phyloP scores from a whole-genome alignment of 2,329 filamentous ascomycete genomes.

The Aureobasidium sp. region DNA sequence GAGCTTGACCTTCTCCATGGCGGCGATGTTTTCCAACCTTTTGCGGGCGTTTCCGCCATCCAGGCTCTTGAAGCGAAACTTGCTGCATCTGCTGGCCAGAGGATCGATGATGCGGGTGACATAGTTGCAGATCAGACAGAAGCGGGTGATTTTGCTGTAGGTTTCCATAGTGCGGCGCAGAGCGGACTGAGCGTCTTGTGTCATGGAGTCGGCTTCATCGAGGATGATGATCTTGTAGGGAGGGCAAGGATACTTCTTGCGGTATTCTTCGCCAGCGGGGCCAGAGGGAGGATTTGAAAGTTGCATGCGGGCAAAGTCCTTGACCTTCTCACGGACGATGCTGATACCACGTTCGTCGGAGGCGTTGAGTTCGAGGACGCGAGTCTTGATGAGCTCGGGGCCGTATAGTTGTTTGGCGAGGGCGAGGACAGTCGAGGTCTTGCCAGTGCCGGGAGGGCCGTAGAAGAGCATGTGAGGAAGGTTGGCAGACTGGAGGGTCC shows the following conservation, averaged over 20 bases:
- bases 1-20: constrained; percentile 66
- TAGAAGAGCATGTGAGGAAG: constrained; percentile 99
- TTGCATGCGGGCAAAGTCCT: constrained; percentile 94
- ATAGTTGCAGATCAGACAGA: constrained; percentile 98
- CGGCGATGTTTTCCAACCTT: constrained; percentile 75
- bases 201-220: constrained; percentile 98
- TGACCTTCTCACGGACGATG: constrained; percentile 96
- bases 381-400: constrained; percentile 82
- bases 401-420: constrained; percentile 97
- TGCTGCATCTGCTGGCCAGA: constrained; percentile 84
- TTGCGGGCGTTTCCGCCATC: constrained; percentile 77
- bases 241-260: constrained; percentile 75
- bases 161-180: constrained; percentile 96
- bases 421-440: constrained; percentile 95
- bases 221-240: constrained; percentile 99
- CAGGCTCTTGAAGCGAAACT: constrained; percentile 95
- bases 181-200: constrained; percentile 91
- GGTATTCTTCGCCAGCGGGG: constrained; percentile 53
- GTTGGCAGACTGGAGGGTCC: constrained; percentile 92
- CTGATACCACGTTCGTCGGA: constrained; percentile 97
- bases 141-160: constrained; percentile 91
- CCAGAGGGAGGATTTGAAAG: constrained; percentile 68
- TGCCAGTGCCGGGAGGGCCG: constrained; percentile 92
- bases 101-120: constrained; percentile 98
- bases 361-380: constrained; percentile 98